phyloP scores from a whole-genome alignment of 352 stramenopile species.

The Phytophthora lateralis region DNA sequence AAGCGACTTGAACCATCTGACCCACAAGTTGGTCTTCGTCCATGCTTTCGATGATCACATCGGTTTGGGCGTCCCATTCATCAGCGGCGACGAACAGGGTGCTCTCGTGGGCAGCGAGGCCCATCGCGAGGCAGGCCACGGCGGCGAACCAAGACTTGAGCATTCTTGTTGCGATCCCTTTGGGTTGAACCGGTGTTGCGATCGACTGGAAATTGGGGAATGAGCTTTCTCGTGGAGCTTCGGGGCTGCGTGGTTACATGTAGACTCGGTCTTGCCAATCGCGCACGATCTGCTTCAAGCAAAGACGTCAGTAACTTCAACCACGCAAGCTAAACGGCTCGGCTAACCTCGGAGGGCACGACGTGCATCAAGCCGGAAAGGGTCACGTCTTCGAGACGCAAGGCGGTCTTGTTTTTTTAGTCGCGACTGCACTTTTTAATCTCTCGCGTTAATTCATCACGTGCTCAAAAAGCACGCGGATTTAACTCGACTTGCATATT shows the following conservation, averaged over 20 bases:
- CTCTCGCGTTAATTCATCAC: conserved; percentile 3
- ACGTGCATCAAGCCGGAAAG: conserved; percentile 8
- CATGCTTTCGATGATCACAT: conserved; percentile 42
- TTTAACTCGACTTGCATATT: neutral
- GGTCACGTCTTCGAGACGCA: neutral
- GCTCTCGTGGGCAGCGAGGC: conserved; percentile 16
- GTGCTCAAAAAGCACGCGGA: too few species aligned
- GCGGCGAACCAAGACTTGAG: conserved; percentile 40
- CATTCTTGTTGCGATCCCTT: conserved; percentile 22
- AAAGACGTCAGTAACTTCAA: conserved; percentile 21
- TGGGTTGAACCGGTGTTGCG: conserved; percentile 10
- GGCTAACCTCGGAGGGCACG: conserved; percentile 12
- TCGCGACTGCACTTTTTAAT: conserved; percentile 13
- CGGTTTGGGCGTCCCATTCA: conserved; percentile 39
- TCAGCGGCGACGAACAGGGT: conserved; percentile 20
- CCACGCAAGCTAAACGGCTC: conserved; percentile 22
- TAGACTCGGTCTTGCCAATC: conserved; percentile 10
- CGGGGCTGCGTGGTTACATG: too few species aligned
- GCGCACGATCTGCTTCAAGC: conserved; percentile 12
- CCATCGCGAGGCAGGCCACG: conserved; percentile 28
- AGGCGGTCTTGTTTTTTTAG: conserved; percentile 5
- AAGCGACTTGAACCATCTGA: conserved; percentile 91
- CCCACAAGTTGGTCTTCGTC: conserved; percentile 57
- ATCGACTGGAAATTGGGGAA: conserved; percentile 30
- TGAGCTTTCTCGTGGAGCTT: conserved; percentile 8